Conservation (phyloP, 352 stramenopile species). For the Pythium dissotocum region DNA sequence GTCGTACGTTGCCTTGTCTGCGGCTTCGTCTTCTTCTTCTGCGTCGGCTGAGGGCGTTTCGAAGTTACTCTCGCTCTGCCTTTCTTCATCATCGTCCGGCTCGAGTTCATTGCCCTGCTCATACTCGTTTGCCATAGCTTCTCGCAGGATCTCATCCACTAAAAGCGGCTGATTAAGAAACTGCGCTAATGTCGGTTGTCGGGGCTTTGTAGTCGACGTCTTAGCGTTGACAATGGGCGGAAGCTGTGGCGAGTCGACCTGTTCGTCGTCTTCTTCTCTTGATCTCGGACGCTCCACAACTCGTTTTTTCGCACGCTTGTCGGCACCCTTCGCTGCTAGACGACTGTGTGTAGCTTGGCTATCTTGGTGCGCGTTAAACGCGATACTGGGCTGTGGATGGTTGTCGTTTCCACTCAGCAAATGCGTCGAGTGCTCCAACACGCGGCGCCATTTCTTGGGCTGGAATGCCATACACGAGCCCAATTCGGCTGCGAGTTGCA, state of each 20-base stretch:
- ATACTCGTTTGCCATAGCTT: not conserved
- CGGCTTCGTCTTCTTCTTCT: not conserved
- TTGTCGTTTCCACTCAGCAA: slow-evolving; percentile 24
- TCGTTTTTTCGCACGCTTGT: not conserved
- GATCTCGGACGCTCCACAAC: not conserved
- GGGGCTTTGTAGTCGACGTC: not conserved
- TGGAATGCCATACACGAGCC: slow-evolving; percentile 54
- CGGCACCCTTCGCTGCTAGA: not conserved
- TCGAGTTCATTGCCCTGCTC: not conserved
- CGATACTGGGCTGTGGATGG: not conserved
- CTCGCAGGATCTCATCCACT: slow-evolving; percentile 26
- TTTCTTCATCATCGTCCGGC: not conserved
- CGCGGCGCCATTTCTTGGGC: slow-evolving; percentile 51
- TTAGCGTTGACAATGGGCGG: not conserved
- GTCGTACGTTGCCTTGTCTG: not conserved
- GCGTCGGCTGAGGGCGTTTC: not conserved
- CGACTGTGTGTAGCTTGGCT: not conserved
- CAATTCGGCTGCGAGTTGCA: slow-evolving; percentile 50
- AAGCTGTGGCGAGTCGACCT: not conserved
- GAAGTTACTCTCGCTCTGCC: not conserved
- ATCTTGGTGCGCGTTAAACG: not conserved
- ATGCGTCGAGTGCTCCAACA: slow-evolving; percentile 42
- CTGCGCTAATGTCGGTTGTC: slow-evolving; percentile 17
- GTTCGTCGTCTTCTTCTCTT: not conserved
- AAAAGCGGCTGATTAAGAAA: slow-evolving; percentile 29